Base-by-base conservation (phyloP, 139 green algal genomes). In the Chlorella sp. region DNA sequence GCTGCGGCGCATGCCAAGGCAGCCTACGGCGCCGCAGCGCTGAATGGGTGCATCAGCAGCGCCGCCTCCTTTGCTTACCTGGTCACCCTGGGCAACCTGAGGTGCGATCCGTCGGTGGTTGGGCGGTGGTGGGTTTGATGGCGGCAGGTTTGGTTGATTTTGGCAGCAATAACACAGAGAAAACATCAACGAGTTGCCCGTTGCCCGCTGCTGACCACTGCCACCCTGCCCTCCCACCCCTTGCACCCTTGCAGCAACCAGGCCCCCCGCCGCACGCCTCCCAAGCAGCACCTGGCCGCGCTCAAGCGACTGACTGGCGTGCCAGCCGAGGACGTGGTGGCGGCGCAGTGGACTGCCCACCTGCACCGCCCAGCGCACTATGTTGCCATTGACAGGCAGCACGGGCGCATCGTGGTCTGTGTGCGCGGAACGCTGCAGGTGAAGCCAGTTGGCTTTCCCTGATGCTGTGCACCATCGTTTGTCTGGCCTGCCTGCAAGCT, bases 391-490 rank as follows among this genome's bases (percentile, higher is more conserved):
- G 78, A 83, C 78, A n/a, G 78, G 23, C 62, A 47, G 28, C 62
- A 41, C 30, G 32, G 39, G 7, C 44, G 44, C 44, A 51, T 74
- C 4, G 78, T 83, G 39, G 78, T 83, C 11, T 75, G 23, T 30
- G 32, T 85, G 11, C 68, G 81, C 7, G 81, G 81, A 51, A 80
- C 81, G 26, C 38, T 86, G 68, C 68, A 80, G 56, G 47, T 68
- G 26, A 32, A 70, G 63, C 63, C 17, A 17, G 63, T 6, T 38
- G 18, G 1, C 30, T 69, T 69, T 60, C 12, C 15, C 51, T 60
- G 51, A 23, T 23, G 51, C 13, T 4, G 12, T 2, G 51, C 51
- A 60, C 51, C 2, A 4, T 2, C 15, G 63, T 69, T 67, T 18
- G 20, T 67, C 28, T n/a, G 23, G 2, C 21, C 28, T 4, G 6